Evolutionary conservation across 1,284 basidiomycete genomes (phyloP), one percentile per base, ranked within the genome.

Genomic region (Ceratobasidium sp.): DNA sequence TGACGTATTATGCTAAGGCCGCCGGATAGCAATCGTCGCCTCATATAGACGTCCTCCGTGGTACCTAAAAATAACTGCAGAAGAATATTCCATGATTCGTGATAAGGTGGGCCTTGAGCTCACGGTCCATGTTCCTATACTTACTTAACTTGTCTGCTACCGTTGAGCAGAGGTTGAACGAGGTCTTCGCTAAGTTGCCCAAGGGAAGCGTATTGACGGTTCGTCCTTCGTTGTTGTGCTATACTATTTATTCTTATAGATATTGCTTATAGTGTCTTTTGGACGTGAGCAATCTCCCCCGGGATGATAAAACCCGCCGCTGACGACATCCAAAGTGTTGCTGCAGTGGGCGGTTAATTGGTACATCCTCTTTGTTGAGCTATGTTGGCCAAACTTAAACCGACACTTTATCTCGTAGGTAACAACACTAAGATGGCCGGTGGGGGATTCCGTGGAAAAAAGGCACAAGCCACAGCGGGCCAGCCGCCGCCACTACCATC

Each of bases 301-400:
- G 9, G n/a, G n/a, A 8, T 27, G 15, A 53, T 22, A 22, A 9
- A 53, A 27, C 22, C 9, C n/a, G 22, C 19, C 50, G 8, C 50
- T 53, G 19, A 53, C 8, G 36, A 41, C 50, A 53, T n/a, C n/a
- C 50, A 53, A n/a, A 53, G 50, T 53, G 50, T n/a, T 53, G 50
- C 50, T n/a, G n/a, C n/a, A 53, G 50, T 53, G 50, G 50, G 50
- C n/a, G 50, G 19, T 9, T 53, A 9, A n/a, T 53, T 9, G 27
- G 50, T 53, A 53, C 15, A n/a, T 27, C 50, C 9, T 4, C 11
- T 11, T 11, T 11, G 36, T 41, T 11, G 36, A 41, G 11, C 36
- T 19, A 53, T 11, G n/a, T 53, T 53, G 22, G 9, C 22, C 50
- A 22, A 53, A 53, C 50, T 53, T n/a, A n/a, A 53, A 27, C 19